Evolutionary conservation across 306 rosid species (phyloP), one percentile per base, ranked within the genome.

Genomic region (Senna tora): DNA sequence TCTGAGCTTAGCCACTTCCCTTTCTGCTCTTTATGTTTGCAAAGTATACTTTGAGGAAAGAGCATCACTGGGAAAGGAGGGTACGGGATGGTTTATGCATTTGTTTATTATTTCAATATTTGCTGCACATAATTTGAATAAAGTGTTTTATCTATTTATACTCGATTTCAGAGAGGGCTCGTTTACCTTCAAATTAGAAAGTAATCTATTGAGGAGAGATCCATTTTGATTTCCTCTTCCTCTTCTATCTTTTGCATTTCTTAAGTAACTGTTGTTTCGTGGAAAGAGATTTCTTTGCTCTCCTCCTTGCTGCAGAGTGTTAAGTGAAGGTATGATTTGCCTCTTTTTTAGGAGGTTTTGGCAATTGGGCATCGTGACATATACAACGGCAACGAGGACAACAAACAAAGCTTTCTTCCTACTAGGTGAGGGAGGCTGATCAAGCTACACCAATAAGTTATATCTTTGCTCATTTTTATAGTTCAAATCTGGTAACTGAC

Each of bases 301-400:
- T 25, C 17, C 7, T 66, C 46, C 63, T 22, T 34, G 42, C 22
- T 25, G 46, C 34, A 63, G 6, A 51, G 67, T 34, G 71, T 41
- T 33, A 32, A 56, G 28, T 21, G 12, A 47, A 45, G 16, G 28
- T 62, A 25, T 42, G 59, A 47, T 80, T 50, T 56, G 32, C 57
- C 15, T 74, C 22, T 57, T 54, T 52, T 60, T 43, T 52, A 53
- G 65, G 42, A 7, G 22, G 33, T 59, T 34, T 21, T 45, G 56
- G 75, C 25, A 80, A 47, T 79, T 61, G 59, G 47, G 61, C 6
- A 13, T 36, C n/a, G n/a, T n/a, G n/a, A n/a, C n/a, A n/a, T n/a
- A n/a, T n/a, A n/a, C n/a, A n/a, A n/a, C n/a, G n/a, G n/a, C n/a
- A n/a, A n/a, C n/a, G n/a, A n/a, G n/a, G n/a, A n/a, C n/a, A n/a